Evolutionary conservation across 768 basidiomycete genomes (phyloP), one percentile per base, ranked within the genome.

Genomic region (Rhodotorula kratochvilovae): DNA sequence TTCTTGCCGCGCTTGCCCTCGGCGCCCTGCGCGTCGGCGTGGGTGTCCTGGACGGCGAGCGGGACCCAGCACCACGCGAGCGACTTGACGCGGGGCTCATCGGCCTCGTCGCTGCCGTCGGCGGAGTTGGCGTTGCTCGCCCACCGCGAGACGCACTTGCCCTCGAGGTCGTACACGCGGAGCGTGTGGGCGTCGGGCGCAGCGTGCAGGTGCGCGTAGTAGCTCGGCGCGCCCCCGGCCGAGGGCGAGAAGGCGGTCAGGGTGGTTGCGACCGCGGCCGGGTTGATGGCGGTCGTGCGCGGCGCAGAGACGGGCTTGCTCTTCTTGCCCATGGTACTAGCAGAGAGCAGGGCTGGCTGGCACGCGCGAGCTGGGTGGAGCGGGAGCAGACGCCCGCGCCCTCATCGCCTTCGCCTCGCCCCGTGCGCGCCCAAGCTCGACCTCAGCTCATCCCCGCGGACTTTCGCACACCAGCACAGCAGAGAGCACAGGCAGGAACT

Each of bases 1-100:
- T 75, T 75, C 73, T 75, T 75, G 67, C 73, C 70, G 27, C 73
- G 63, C 54, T 75, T 74, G 45, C 35, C 63, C 39, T 55, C 61
- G 3, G 13, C 64, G 27, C 16, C 12, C 0, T 3, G 11, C 2
- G 54, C 23, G 19, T n/a, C 57, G 1, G 13, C 46, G 23, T 25
- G 48, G 19, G 15, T 46, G 16, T 35, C 45, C 7, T 53, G 27
- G 2, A 17, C 23, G 6, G 33, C 57, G 1, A 43, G 17, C 17
- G 73, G 73, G 17, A 75, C n/a, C 35, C 36, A 58, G 50, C 61
- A 66, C 73, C 73, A 75, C 39, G 54, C 63, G 57, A 75, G 4
- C 36, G 63, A 63, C 48, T 55, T 61, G 43, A 75, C 73, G 35
- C 62, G 46, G n/a, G 46, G 55, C 51, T 71, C 67, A n/a, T 70